Percentiles rank a stretch among this genome's conserved stretches.
Conservation (phyloP, 306 rosid genomes). For the Fragaria nilgerrensis region DNA sequence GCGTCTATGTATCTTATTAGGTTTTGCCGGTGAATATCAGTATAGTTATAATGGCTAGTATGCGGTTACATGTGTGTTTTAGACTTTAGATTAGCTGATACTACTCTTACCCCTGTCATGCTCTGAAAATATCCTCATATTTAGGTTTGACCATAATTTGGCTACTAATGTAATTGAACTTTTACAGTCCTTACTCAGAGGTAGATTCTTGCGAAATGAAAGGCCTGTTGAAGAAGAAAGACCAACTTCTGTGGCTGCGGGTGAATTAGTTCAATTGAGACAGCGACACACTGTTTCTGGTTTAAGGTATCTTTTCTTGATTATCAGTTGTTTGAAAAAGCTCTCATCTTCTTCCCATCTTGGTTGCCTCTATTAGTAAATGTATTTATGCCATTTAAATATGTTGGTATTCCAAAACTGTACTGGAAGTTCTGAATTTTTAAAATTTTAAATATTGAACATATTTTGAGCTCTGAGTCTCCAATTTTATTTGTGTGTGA, state of each 20-base stretch:
- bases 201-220: constrained; percentile 96
- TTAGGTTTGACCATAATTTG: constrained; percentile 14
- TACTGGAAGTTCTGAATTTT: not conserved
- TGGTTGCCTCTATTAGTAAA: not conserved
- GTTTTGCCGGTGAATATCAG: not conserved
- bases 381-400: not conserved
- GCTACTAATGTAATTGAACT: constrained; percentile 32
- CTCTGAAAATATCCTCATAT: not conserved
- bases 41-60: too few relatives aligned
- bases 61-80: not conserved
- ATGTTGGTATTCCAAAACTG: not conserved
- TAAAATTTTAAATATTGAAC: not conserved
- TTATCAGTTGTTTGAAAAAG: not conserved
- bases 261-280: constrained; percentile 86
- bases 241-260: constrained; percentile 83
- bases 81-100: not conserved
- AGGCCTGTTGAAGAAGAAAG: constrained; percentile 91
- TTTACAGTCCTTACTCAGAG: constrained; percentile 93
- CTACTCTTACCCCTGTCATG: not conserved
- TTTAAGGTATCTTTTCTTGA: constrained; percentile 54
- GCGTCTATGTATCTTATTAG: not conserved
- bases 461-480: not conserved
- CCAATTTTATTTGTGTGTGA: not conserved
- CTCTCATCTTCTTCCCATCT: not conserved
- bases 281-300: constrained; percentile 96